These are phyloP conservation scores for Ophiocordyceps camponoti-rufipedis DNA, from an alignment of 2,329 filamentous ascomycete genomes.

Conservation along the genomic window DNA sequence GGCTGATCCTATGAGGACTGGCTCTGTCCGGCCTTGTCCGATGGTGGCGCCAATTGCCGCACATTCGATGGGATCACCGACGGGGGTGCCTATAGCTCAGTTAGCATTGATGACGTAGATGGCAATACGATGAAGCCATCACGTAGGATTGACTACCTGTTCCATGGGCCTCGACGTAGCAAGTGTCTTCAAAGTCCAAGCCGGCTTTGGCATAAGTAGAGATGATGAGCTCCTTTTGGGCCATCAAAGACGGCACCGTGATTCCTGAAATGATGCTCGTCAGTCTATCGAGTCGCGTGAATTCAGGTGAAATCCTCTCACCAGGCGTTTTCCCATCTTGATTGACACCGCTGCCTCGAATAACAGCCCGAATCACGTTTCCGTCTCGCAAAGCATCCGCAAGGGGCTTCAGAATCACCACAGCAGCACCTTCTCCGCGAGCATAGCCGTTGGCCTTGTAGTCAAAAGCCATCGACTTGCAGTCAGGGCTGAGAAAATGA, in stretches of 20 bases:
- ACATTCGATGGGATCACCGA: background rate
- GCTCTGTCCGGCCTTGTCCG: background rate
- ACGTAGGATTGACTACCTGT: slow-evolving; percentile 15
- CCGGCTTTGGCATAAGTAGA: background rate
- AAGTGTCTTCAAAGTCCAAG: slow-evolving; percentile 8
- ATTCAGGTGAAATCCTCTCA: no score
- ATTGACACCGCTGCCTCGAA: slow-evolving; percentile 16
- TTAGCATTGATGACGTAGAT: no score
- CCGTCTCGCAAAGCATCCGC: slow-evolving; percentile 1
- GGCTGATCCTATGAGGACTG: slow-evolving; percentile 7
- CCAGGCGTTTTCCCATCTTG: slow-evolving; percentile 12
- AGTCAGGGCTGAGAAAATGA: slow-evolving; percentile 6
- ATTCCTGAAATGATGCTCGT: slow-evolving; percentile 7
- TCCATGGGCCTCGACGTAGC: slow-evolving; percentile 21
- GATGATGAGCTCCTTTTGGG: slow-evolving; percentile 5
- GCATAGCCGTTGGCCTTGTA: slow-evolving; percentile 25
- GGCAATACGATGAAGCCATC: background rate
- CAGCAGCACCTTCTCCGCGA: slow-evolving; percentile 26
- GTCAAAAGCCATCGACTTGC: slow-evolving; percentile 14
- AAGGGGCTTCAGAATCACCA: slow-evolving; percentile 23
- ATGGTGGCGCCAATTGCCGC: background rate
- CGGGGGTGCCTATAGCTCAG: background rate
- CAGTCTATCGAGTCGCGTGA: no score
- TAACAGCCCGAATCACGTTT: slow-evolving; percentile 6
- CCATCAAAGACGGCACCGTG: slow-evolving; percentile 18